Evolutionary conservation across 169 alveolate genomes (phyloP).

Genomic region (Plasmodium gonderi): DNA sequence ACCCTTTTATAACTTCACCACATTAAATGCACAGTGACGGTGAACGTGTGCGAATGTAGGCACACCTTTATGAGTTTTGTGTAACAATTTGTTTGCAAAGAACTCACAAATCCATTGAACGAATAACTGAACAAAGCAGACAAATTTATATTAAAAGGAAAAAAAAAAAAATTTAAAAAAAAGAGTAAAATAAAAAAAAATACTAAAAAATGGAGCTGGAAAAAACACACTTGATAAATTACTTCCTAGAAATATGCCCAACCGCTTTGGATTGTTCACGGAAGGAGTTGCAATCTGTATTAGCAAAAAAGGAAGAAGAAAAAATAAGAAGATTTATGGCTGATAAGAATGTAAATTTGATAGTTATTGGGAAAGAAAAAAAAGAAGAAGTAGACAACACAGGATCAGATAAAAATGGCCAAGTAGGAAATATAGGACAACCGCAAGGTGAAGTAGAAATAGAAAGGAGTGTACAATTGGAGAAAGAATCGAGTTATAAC

Average conservation of each 20-base stretch:
- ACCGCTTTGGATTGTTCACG: constrained; percentile 86
- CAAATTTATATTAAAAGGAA: not conserved
- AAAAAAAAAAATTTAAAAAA: not conserved
- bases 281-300: constrained; percentile 82
- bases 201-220: constrained; percentile 78
- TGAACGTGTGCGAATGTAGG: not conserved
- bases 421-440: constrained; percentile 8
- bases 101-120: not conserved
- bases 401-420: constrained; percentile 4
- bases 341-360: constrained; percentile 81
- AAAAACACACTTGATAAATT: constrained; percentile 84
- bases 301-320: constrained; percentile 82
- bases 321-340: constrained; percentile 79
- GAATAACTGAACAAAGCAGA: not conserved
- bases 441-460: not conserved
- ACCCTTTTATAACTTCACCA: not conserved
- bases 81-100: not conserved
- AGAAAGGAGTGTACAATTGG: not conserved
- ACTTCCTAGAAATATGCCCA: constrained; percentile 86
- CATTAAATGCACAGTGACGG: not conserved
- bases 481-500: constrained; percentile 25
- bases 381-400: constrained; percentile 31
- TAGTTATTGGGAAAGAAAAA: constrained; percentile 84
- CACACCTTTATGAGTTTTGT: not conserved
- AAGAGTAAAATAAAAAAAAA: not conserved